These are phyloP conservation scores for Eleusine indica DNA, from an alignment of 176 grass and related monocot genomes.

Conservation along the genomic window DNA sequence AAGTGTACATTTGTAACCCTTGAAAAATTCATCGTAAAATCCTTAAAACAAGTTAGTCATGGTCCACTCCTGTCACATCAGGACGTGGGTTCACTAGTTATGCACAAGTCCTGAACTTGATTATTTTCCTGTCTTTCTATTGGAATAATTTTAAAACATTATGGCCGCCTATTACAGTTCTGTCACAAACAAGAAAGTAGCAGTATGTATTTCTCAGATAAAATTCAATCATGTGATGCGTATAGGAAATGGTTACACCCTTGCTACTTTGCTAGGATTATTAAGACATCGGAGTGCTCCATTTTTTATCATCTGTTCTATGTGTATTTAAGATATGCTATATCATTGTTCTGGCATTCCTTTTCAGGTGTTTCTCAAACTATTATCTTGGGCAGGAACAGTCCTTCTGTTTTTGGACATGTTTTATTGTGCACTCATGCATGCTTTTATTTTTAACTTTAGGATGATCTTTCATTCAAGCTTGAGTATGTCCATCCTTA, in stretches of 20 bases:
- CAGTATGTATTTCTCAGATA: neutral
- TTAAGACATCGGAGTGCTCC: neutral
- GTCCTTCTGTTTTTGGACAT: neutral
- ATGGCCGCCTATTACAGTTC: neutral
- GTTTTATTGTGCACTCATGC: conserved; percentile 28
- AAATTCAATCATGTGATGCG: neutral
- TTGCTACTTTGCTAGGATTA: neutral
- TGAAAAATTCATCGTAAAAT: neutral
- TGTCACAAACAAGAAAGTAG: neutral
- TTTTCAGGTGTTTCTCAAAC: neutral
- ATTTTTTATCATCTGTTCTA: conserved; percentile 4
- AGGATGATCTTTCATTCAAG: conserved; percentile 97
- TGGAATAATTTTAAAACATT: conserved; percentile 2
- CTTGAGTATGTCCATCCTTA: conserved; percentile 91
- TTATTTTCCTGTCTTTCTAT: conserved; percentile 5
- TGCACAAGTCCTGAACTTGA: conserved; percentile 2
- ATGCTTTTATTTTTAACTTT: neutral
- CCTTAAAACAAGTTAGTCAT: neutral
- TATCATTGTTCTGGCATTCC: neutral
- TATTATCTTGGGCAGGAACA: conserved; percentile 4
- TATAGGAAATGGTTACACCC: neutral
- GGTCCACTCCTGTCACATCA: neutral
- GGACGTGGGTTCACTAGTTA: neutral
- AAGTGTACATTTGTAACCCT: conserved; percentile 10
- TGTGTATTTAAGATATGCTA: conserved; percentile 20